A percentile compares a stretch with the other conserved stretches of the same genome.
phyloP scores from a whole-genome alignment of 108 stramenopile genomes.

The Nannochloropsis gaditana region DNA sequence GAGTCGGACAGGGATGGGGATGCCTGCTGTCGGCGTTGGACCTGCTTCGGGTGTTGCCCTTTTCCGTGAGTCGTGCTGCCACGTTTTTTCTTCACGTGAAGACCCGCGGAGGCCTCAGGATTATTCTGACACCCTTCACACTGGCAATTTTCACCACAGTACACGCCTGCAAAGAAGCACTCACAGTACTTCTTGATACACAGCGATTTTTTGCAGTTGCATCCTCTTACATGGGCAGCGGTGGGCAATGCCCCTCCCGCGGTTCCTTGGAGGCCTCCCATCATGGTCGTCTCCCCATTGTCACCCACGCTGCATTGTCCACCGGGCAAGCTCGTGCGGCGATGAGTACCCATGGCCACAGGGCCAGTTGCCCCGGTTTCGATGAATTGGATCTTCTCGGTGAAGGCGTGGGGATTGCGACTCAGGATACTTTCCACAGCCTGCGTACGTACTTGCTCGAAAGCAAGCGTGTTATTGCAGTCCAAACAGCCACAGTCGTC shows the following conservation, averaged over 20 bases:
- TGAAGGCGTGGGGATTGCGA: slow-evolving; percentile 72
- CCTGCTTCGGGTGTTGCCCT: not conserved
- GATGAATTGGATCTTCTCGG: slow-evolving; percentile 61
- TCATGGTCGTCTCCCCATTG: slow-evolving; percentile 10
- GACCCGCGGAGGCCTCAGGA: slow-evolving; percentile 23
- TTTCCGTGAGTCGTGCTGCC: not conserved
- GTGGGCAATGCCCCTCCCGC: not conserved
- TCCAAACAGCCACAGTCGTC: slow-evolving; percentile 67
- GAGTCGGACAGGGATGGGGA: not conserved
- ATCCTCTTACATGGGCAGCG: slow-evolving; percentile 69
- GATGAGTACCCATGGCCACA: not conserved
- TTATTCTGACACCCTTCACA: slow-evolving; percentile 85
- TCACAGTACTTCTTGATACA: slow-evolving; percentile 97
- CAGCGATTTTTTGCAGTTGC: slow-evolving; percentile 81
- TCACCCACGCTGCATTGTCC: not conserved
- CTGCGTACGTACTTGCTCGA: slow-evolving; percentile 60
- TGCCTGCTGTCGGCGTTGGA: not conserved
- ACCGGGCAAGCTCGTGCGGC: not conserved
- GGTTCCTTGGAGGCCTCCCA: not conserved
- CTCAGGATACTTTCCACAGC: slow-evolving; percentile 67
- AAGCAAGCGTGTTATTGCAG: slow-evolving; percentile 60
- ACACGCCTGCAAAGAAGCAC: slow-evolving; percentile 74
- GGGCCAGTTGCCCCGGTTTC: not conserved
- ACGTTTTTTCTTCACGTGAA: not conserved
- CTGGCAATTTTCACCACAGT: slow-evolving; percentile 77